A percentile compares a stretch with the other conserved stretches of the same genome.
Conservation (phyloP, 192 early-diverging fungal genomes). For the Umbelopsis sp. region DNA sequence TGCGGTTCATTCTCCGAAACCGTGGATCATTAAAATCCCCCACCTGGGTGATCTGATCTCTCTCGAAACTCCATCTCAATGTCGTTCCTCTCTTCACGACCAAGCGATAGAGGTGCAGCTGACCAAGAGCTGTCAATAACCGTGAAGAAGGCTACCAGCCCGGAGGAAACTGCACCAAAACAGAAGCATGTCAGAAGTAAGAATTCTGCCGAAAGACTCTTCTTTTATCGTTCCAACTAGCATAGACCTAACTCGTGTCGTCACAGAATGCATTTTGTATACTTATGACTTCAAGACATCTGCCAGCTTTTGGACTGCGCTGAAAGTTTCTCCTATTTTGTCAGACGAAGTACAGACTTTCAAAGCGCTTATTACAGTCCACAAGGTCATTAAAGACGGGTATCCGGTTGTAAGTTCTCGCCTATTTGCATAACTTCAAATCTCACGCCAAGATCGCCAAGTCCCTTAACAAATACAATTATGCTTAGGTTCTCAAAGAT, state of each 20-base stretch:
- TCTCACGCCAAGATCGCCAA: neutral
- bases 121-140: constrained; percentile 65
- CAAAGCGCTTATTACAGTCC: constrained; percentile 91
- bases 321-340: constrained; percentile 86
- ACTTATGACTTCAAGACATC: constrained; percentile 93
- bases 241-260: neutral
- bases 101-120: constrained; percentile 6
- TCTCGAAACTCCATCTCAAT: neutral
- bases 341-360: constrained; percentile 95
- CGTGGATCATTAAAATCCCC: constrained; percentile 2
- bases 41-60: neutral
- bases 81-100: constrained; percentile 9
- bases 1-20: neutral
- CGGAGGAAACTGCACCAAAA: constrained; percentile 90
- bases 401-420: constrained; percentile 69
- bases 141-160: constrained; percentile 84
- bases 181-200: constrained; percentile 89
- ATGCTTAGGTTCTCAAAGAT: constrained; percentile 77
- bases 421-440: neutral
- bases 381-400: constrained; percentile 95
- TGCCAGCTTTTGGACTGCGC: constrained; percentile 80
- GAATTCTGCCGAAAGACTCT: constrained; percentile 17
- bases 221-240: neutral
- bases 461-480: neutral
- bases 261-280: constrained; percentile 80